Percentiles rank a stretch among this genome's conserved stretches.
phyloP scores from a whole-genome alignment of 2,329 filamentous ascomycete genomes.

The Alternaria arbusti region DNA sequence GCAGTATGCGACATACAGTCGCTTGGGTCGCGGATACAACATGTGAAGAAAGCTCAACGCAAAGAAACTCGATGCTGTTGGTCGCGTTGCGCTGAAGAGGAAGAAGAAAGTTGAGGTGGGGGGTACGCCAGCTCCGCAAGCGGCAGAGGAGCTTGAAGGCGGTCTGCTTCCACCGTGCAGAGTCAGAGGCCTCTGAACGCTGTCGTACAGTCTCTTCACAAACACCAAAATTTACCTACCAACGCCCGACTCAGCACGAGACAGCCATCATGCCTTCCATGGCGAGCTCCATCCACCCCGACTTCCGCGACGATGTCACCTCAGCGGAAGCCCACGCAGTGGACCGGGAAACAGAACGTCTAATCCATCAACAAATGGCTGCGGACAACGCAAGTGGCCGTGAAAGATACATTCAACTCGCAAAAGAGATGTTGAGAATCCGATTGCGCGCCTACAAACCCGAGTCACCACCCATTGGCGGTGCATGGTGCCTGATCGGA shows the following conservation, averaged over 20 bases:
- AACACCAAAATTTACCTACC: not conserved
- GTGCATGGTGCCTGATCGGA: not conserved
- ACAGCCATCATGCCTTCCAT: not conserved
- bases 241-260: not conserved
- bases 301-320: not conserved
- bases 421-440: not conserved
- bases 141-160: not conserved
- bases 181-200: not conserved
- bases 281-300: not conserved
- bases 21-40: too few species aligned
- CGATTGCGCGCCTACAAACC: not conserved
- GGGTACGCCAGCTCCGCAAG: too few species aligned
- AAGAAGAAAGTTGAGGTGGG: too few species aligned
- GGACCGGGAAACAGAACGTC: not conserved
- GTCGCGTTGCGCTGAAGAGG: too few species aligned
- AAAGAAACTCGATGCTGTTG: not conserved
- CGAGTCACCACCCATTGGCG: not conserved
- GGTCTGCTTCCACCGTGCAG: not conserved
- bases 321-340: not conserved
- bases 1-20: too few species aligned
- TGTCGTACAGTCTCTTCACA: not conserved
- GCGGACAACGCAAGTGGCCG: not conserved
- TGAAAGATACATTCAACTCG: not conserved
- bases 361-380: not conserved
- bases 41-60: not conserved